Percentiles rank a stretch among this genome's conserved stretches.
phyloP scores from a whole-genome alignment of 1,284 basidiomycete genomes.

The Peniophora sp. region DNA sequence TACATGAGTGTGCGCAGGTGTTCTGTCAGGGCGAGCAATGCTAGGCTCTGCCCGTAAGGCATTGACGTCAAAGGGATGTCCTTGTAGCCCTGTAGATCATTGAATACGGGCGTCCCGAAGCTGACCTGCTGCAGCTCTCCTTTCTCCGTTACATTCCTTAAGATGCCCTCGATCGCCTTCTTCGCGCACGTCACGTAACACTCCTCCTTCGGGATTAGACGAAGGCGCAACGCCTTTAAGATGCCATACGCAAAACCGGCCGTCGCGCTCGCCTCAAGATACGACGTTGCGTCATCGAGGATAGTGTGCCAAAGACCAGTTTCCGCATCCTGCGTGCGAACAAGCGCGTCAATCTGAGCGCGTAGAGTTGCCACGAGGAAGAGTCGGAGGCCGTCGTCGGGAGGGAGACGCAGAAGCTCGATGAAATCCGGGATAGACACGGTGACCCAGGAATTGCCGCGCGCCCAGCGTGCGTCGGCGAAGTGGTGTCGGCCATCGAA shows the following conservation, averaged over 20 bases:
- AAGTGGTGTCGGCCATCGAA: conserved; percentile 47
- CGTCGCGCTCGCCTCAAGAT: conserved; percentile 52
- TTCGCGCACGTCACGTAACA: conserved; percentile 37
- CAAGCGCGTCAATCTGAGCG: conserved; percentile 48
- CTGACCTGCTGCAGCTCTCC: conserved; percentile 50
- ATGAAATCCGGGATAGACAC: conserved; percentile 58
- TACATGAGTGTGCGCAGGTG: conserved; percentile 35
- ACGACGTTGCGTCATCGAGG: conserved; percentile 46
- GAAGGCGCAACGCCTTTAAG: conserved; percentile 42
- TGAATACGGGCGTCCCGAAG: conserved; percentile 54
- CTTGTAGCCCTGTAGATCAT: conserved; percentile 47
- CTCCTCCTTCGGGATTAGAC: conserved; percentile 36
- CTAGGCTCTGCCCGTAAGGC: conserved; percentile 60
- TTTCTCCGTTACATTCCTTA: conserved; percentile 41
- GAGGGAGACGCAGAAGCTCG: conserved; percentile 36
- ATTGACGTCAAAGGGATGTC: conserved; percentile 51
- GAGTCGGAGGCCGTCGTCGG: conserved; percentile 35
- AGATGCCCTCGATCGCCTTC: conserved; percentile 43
- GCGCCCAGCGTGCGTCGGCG: conserved; percentile 49
- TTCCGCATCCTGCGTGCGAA: conserved; percentile 37
- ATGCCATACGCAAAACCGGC: conserved; percentile 61
- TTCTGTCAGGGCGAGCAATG: conserved; percentile 38
- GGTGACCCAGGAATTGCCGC: conserved; percentile 63
- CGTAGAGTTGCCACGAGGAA: conserved; percentile 40
- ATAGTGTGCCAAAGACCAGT: conserved; percentile 60